Evolutionary conservation across 2,329 filamentous ascomycete species (phyloP).

Genomic region (Volutella citrinella): DNA sequence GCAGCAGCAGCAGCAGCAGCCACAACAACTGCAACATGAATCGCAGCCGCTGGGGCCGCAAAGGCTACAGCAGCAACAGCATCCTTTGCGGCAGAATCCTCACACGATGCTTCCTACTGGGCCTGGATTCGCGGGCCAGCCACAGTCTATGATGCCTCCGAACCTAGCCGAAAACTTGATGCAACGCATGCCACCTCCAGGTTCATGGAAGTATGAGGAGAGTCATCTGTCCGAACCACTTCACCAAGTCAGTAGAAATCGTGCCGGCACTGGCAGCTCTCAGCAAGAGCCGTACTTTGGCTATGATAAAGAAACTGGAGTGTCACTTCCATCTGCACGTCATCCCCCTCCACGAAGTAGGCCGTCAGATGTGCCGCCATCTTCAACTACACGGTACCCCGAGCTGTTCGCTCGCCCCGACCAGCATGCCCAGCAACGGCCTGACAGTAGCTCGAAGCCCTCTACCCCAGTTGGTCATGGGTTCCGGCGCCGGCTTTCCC

Average conservation of each 20-base stretch:
- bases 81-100: conserved; percentile 19
- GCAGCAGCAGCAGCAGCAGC: conserved; percentile 7
- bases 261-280: conserved; percentile 28
- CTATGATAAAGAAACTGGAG: conserved; percentile 42
- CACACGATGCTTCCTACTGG: conserved; percentile 7
- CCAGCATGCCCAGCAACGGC: conserved; percentile 12
- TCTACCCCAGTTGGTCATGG: conserved; percentile 5
- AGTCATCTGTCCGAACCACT: conserved; percentile 53
- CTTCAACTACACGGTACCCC: conserved; percentile 49
- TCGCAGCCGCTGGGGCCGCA: too few relatives aligned
- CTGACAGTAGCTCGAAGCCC: conserved; percentile 15
- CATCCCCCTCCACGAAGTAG: conserved; percentile 20
- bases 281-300: conserved; percentile 29
- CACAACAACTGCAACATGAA: background rate
- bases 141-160: conserved; percentile 18
- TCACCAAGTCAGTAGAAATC: conserved; percentile 31
- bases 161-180: too few relatives aligned
- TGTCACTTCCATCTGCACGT: conserved; percentile 16
- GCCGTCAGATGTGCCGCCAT: conserved; percentile 44
- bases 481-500: conserved; percentile 13
- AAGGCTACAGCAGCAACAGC: conserved; percentile 12
- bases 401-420: conserved; percentile 39
- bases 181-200: conserved; percentile 43
- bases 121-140: conserved; percentile 10
- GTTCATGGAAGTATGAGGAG: conserved; percentile 53